Conservation (phyloP, 2,329 filamentous ascomycete species). For the Arthrobotrys megalospora region DNA sequence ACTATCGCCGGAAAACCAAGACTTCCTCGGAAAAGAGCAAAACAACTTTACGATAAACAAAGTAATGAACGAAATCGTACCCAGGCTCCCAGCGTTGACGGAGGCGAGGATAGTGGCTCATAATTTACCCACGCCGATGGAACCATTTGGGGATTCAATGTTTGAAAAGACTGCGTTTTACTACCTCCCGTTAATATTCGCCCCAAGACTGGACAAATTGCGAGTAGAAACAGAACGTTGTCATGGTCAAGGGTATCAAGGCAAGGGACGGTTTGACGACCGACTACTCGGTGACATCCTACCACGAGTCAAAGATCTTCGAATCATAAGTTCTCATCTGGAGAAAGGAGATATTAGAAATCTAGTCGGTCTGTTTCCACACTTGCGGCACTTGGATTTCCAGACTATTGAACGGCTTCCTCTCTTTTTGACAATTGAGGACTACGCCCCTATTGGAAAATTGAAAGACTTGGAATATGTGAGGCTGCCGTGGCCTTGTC, state of each 20-base stretch:
- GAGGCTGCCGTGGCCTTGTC: slow-evolving; percentile 7
- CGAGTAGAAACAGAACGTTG: background rate
- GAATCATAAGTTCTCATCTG: slow-evolving; percentile 1
- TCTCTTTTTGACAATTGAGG: slow-evolving; percentile 2
- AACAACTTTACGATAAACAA: slow-evolving; percentile 14
- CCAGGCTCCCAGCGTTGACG: slow-evolving; percentile 2
- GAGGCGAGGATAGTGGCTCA: slow-evolving; percentile 18
- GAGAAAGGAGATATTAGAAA: background rate
- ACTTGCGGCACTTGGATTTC: background rate
- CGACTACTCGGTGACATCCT: background rate
- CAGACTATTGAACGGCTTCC: slow-evolving; percentile 16
- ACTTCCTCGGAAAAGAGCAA: slow-evolving; percentile 16
- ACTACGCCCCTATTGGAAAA: slow-evolving; percentile 6
- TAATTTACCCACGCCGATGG: slow-evolving; percentile 6
- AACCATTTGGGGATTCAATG: background rate
- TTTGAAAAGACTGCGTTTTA: slow-evolving; percentile 11
- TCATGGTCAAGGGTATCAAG: background rate
- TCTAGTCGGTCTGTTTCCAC: background rate
- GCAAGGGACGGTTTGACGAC: background rate
- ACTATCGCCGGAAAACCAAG: slow-evolving; percentile 13
- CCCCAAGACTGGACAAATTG: slow-evolving; percentile 6
- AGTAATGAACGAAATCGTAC: background rate
- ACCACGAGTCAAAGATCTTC: slow-evolving; percentile 4
- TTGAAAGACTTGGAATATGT: slow-evolving; percentile 12
- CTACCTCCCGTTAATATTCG: slow-evolving; percentile 6